phyloP scores from a whole-genome alignment of 768 basidiomycete species.

The Macrolepiota dolichaula region DNA sequence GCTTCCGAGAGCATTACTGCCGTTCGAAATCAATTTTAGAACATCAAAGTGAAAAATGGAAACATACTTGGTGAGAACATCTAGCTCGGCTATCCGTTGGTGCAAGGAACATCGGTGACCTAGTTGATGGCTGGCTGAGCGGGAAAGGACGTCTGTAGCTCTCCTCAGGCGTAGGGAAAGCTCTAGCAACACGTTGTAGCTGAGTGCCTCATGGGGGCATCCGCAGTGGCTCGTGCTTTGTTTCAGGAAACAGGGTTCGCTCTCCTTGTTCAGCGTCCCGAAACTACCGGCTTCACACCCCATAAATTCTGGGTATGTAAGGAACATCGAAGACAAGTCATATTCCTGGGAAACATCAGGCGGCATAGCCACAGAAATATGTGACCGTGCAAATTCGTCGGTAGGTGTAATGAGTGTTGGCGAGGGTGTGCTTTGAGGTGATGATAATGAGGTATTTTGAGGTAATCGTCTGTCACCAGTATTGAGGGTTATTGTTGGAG shows the following conservation, averaged over 20 bases:
- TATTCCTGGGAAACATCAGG: constrained; percentile 31
- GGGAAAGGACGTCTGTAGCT: constrained; percentile 51
- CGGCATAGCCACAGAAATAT: constrained; percentile 23
- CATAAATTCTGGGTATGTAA: constrained; percentile 29
- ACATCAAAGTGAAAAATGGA: not conserved
- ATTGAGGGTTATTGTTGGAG: constrained; percentile 17
- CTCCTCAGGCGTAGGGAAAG: constrained; percentile 62
- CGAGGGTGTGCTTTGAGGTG: constrained; percentile 34
- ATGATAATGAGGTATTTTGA: constrained; percentile 24
- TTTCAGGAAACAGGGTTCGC: constrained; percentile 27
- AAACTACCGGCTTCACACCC: constrained; percentile 21
- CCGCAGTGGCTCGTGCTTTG: constrained; percentile 43
- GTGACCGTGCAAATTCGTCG: constrained; percentile 37
- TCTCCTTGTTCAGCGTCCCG: constrained; percentile 10
- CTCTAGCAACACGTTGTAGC: constrained; percentile 59
- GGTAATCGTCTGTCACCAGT: constrained; percentile 26
- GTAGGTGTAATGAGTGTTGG: constrained; percentile 42
- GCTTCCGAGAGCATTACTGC: constrained; percentile 23
- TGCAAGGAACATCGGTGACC: constrained; percentile 34
- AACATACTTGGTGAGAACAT: constrained; percentile 10
- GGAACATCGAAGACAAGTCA: constrained; percentile 39
- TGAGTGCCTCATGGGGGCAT: constrained; percentile 51
- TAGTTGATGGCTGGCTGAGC: constrained; percentile 37
- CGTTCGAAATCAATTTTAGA: not conserved
- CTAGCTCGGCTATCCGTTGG: constrained; percentile 45